Conservation (phyloP, 345 rosid species). For the Bruguiera parviflora region DNA sequence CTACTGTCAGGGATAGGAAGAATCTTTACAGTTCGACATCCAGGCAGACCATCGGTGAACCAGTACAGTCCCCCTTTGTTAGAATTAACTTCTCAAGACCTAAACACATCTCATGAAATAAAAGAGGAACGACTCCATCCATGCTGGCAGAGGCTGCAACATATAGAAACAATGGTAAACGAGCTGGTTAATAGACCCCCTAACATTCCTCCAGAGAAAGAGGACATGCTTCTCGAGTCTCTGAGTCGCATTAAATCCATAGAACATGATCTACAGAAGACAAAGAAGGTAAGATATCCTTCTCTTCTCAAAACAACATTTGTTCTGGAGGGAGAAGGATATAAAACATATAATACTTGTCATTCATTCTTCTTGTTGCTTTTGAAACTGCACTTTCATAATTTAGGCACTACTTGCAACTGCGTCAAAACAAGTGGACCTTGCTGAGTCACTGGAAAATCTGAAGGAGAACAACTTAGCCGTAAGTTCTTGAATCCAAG, state of each 20-base stretch:
- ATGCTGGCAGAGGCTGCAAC: conserved; percentile 80
- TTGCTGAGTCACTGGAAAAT: conserved; percentile 76
- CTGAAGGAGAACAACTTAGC: conserved; percentile 44
- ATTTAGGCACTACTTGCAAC: conserved; percentile 79
- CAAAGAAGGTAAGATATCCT: conserved; percentile 55
- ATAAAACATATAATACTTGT: too few relatives aligned
- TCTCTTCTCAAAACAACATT: conserved; percentile 2
- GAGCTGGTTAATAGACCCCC: conserved; percentile 61
- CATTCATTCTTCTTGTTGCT: background rate
- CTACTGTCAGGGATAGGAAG: conserved; percentile 44
- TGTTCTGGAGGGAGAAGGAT: background rate
- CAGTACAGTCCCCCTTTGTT: conserved; percentile 31
- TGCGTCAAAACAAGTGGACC: conserved; percentile 85
- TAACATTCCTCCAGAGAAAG: conserved; percentile 85
- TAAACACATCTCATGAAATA: conserved; percentile 30
- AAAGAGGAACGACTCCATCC: conserved; percentile 56
- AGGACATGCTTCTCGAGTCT: conserved; percentile 75
- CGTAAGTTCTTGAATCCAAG: conserved; percentile 39
- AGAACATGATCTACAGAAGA: conserved; percentile 83
- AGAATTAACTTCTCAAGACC: conserved; percentile 35
- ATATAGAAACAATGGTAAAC: conserved; percentile 63
- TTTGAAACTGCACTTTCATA: conserved; percentile 13
- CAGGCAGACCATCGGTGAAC: conserved; percentile 35
- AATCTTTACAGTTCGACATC: conserved; percentile 28
- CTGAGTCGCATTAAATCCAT: conserved; percentile 74